Conservation (phyloP, 495 filamentous ascomycete genomes). For the Cenococcum geophilum region DNA sequence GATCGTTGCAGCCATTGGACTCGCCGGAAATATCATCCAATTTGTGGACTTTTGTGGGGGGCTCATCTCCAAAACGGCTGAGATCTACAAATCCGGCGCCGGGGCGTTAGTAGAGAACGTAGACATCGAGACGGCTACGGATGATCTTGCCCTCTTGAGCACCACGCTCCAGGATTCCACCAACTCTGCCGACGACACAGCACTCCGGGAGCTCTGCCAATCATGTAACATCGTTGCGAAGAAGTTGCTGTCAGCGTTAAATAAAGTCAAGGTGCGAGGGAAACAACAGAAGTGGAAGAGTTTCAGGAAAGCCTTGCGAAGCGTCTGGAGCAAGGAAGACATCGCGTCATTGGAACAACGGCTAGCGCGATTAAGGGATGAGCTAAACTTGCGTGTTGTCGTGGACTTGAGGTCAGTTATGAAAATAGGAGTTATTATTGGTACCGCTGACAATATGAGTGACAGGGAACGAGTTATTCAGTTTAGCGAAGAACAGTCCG, state of each 20-base stretch:
- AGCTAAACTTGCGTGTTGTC: constrained; percentile 10
- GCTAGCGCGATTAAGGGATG: constrained; percentile 16
- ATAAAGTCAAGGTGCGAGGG: constrained; percentile 10
- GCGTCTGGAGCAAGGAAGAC: constrained; percentile 19
- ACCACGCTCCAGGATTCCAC: constrained; percentile 6
- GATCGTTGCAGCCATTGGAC: neutral
- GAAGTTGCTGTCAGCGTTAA: constrained; percentile 11
- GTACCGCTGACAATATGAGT: constrained; percentile 9
- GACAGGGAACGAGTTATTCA: constrained; percentile 12
- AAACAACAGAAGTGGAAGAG: constrained; percentile 14
- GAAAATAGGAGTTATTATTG: constrained; percentile 5
- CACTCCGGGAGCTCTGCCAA: constrained; percentile 8
- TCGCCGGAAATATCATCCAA: constrained; percentile 4
- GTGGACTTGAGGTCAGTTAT: constrained; percentile 10
- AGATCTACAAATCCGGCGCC: neutral
- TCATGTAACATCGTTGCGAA: constrained; percentile 8
- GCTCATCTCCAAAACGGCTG: neutral
- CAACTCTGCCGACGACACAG: constrained; percentile 10
- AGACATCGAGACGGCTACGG: neutral
- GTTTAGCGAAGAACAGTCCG: constrained; percentile 8
- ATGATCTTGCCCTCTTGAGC: neutral
- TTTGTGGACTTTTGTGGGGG: constrained; percentile 1
- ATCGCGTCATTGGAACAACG: constrained; percentile 14
- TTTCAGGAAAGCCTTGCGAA: constrained; percentile 13
- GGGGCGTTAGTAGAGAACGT: neutral